phyloP scores from a whole-genome alignment of 192 early-diverging fungal species.

The Kappamyces sp. region DNA sequence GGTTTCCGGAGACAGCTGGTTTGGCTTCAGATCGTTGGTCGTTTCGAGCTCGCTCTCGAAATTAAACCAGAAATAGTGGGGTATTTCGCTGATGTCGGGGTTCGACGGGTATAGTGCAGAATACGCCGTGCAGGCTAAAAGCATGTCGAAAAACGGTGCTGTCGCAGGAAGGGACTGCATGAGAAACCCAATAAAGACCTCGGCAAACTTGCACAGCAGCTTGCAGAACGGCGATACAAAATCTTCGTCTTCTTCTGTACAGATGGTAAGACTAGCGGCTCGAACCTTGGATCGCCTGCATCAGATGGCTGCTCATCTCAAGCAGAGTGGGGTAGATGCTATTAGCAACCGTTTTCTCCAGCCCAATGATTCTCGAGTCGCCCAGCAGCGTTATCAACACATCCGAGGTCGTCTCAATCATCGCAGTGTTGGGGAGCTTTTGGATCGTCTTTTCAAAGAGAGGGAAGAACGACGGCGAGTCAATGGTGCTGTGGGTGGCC shows the following conservation, averaged over 20 bases:
- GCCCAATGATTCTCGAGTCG: constrained; percentile 7
- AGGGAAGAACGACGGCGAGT: constrained; percentile 10
- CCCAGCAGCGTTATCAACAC: constrained; percentile 6
- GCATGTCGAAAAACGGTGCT: constrained; percentile 11
- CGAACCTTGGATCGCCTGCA: neutral
- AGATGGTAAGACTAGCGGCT: neutral
- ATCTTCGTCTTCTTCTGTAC: constrained; percentile 16
- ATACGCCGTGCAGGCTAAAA: neutral
- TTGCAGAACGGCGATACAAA: constrained; percentile 1
- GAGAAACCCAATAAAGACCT: constrained; percentile 6
- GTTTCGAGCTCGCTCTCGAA: constrained; percentile 10
- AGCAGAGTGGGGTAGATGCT: neutral
- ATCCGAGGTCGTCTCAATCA: constrained; percentile 11
- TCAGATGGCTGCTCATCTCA: neutral
- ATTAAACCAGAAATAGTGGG: constrained; percentile 16
- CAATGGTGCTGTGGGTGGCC: constrained; percentile 11
- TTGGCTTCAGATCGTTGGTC: neutral
- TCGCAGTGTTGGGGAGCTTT: constrained; percentile 10
- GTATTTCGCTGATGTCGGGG: constrained; percentile 11
- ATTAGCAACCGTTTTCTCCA: constrained; percentile 8
- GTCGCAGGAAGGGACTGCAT: neutral
- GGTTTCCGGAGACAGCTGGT: neutral
- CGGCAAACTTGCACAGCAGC: constrained; percentile 8
- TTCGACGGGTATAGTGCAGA: constrained; percentile 5
- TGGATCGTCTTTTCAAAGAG: constrained; percentile 4